These are phyloP conservation scores for Coemansia sp. DNA, from an alignment of 192 early-diverging fungal species.

Conservation along the genomic window DNA sequence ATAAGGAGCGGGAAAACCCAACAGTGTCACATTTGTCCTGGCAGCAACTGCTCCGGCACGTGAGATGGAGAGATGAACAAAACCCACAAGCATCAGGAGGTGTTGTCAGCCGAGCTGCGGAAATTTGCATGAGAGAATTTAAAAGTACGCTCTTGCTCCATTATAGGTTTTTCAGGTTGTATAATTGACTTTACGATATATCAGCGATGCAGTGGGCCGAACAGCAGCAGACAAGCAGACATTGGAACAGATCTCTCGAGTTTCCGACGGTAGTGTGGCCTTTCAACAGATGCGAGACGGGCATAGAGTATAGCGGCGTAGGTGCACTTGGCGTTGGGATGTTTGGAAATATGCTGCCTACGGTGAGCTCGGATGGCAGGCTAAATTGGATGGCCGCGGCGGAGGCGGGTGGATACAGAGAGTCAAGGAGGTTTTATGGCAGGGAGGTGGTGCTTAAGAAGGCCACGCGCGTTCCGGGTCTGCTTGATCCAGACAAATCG, in stretches of 20 bases:
- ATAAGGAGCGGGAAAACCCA: too few species aligned
- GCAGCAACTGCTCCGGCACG: too few species aligned
- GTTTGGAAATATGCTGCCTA: constrained; percentile 21
- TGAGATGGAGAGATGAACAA: too few species aligned
- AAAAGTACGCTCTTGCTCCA: too few species aligned
- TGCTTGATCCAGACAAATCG: constrained; percentile 10
- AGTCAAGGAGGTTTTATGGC: too few species aligned
- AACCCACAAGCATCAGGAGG: too few species aligned
- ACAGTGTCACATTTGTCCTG: too few species aligned
- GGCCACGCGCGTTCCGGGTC: constrained; percentile 32
- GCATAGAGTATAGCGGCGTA: constrained; percentile 8
- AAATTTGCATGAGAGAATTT: too few species aligned
- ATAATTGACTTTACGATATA: too few species aligned
- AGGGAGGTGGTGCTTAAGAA: constrained; percentile 20
- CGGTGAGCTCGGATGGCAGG: background rate
- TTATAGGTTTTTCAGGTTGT: too few species aligned
- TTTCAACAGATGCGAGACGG: constrained; percentile 22
- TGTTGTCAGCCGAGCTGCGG: too few species aligned
- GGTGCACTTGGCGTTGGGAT: constrained; percentile 13
- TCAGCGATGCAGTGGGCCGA: too few species aligned
- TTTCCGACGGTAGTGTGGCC: constrained; percentile 43
- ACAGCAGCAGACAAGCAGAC: background rate
- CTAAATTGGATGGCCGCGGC: constrained; percentile 24
- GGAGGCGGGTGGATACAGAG: background rate
- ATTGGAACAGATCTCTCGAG: background rate